phyloP scores from a whole-genome alignment of 23 red algal genomes.

The Chondrus crispus region DNA sequence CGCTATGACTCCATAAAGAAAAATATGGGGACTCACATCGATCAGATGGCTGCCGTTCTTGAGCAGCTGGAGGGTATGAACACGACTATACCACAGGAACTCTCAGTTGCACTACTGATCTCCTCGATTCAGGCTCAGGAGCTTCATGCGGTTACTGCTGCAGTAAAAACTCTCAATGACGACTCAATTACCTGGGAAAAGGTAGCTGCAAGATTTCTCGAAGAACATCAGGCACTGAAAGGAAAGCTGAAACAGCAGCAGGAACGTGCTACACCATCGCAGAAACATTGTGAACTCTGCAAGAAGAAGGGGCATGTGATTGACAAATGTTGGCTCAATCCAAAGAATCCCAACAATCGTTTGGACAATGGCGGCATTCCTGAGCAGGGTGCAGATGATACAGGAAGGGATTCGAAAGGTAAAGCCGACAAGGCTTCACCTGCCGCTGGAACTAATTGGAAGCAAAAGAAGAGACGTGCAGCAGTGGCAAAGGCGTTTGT shows the following conservation, averaged over 20 bases:
- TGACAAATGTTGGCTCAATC: conserved; percentile 1
- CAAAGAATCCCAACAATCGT: neutral
- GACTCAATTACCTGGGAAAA: neutral
- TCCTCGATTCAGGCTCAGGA: neutral
- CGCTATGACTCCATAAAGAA: neutral
- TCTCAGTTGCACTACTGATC: neutral
- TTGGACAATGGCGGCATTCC: too few relatives aligned
- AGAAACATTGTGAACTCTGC: neutral
- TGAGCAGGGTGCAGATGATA: too few relatives aligned
- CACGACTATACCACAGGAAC: neutral
- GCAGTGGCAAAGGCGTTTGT: neutral
- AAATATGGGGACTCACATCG: conserved; percentile 7
- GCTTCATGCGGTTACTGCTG: neutral
- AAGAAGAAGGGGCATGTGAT: neutral
- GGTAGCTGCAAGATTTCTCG: neutral
- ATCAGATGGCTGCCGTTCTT: neutral
- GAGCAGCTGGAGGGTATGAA: neutral
- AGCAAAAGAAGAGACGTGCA: neutral
- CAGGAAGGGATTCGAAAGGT: too few relatives aligned
- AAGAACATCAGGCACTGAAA: neutral
- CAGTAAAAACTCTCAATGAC: conserved; percentile 4
- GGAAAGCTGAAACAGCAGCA: neutral
- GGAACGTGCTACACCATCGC: neutral
- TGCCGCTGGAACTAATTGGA: too few relatives aligned
- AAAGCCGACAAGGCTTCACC: too few relatives aligned